phyloP scores from a whole-genome alignment of 2,329 filamentous ascomycete genomes.

The Domatiomyces catenatus region DNA sequence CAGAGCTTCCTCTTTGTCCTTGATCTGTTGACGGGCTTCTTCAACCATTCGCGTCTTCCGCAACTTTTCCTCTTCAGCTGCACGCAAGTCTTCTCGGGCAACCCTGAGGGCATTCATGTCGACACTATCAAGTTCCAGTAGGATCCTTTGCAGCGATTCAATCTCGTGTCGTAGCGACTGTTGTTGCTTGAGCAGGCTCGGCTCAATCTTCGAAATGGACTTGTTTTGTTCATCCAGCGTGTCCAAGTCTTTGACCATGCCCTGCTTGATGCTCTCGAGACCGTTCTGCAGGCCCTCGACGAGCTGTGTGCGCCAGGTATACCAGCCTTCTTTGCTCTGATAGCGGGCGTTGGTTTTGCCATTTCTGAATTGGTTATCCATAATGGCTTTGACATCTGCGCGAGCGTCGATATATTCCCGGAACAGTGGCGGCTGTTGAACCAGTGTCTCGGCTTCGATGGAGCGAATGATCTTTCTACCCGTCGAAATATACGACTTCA shows the following conservation, averaged over 20 bases:
- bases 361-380: slow-evolving; percentile 97
- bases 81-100: slow-evolving; percentile 52
- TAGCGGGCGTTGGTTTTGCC: slow-evolving; percentile 85
- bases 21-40: slow-evolving; percentile 49
- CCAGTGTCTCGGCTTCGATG: slow-evolving; percentile 75
- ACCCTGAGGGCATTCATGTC: slow-evolving; percentile 49
- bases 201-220: slow-evolving; percentile 52
- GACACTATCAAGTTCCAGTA: slow-evolving; percentile 52
- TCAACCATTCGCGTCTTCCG: slow-evolving; percentile 53
- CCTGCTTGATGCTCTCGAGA: slow-evolving; percentile 57
- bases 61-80: slow-evolving; percentile 52
- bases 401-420: slow-evolving; percentile 77
- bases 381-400: slow-evolving; percentile 65
- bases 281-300: slow-evolving; percentile 69
- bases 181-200: slow-evolving; percentile 45
- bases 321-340: slow-evolving; percentile 92
- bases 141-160: slow-evolving; percentile 53
- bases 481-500: slow-evolving; percentile 93
- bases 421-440: slow-evolving; percentile 83
- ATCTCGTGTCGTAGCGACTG: slow-evolving; percentile 48
- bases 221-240: slow-evolving; percentile 52
- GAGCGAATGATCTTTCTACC: slow-evolving; percentile 78
- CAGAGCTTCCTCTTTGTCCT: slow-evolving; percentile 51
- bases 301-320: slow-evolving; percentile 88
- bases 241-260: slow-evolving; percentile 59